Percentiles rank a stretch among this genome's conserved stretches.
These are phyloP conservation scores for Beauveria brongniartii DNA, from an alignment of 2,329 filamentous ascomycete species.

Conservation along the genomic window DNA sequence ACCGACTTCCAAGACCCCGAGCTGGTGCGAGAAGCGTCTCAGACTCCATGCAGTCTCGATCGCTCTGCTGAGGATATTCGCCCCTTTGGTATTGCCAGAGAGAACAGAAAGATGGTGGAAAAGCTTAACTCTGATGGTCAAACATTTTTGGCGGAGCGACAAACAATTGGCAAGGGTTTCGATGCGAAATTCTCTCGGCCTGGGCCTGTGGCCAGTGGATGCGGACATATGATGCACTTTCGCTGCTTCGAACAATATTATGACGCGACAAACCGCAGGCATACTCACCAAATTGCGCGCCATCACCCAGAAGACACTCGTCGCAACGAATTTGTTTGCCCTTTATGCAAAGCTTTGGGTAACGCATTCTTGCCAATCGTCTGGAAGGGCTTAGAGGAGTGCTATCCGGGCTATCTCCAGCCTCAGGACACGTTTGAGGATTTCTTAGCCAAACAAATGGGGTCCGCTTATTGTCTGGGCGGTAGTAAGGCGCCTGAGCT, in stretches of 20 bases:
- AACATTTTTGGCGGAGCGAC: constrained; percentile 63
- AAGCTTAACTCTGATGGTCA: constrained; percentile 69
- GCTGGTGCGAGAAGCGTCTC: constrained; percentile 73
- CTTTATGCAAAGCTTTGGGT: constrained; percentile 90
- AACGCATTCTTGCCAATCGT: constrained; percentile 92
- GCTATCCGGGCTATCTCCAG: constrained; percentile 66
- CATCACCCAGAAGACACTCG: constrained; percentile 80
- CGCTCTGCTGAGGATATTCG: constrained; percentile 73
- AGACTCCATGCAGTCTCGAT: constrained; percentile 75
- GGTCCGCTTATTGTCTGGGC: constrained; percentile 32
- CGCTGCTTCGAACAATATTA: constrained; percentile 90
- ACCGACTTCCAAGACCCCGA: constrained; percentile 77
- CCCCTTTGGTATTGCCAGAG: constrained; percentile 83
- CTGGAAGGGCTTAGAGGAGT: constrained; percentile 87
- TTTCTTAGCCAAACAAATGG: constrained; percentile 57
- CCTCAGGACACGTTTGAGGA: constrained; percentile 53
- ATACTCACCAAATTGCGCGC: constrained; percentile 85
- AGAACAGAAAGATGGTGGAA: constrained; percentile 70
- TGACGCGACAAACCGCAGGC: constrained; percentile 72
- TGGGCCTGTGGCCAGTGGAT: constrained; percentile 82
- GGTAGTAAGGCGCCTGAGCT: constrained; percentile 30
- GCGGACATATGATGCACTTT: constrained; percentile 98
- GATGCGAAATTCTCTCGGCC: constrained; percentile 56
- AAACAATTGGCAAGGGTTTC: constrained; percentile 85
- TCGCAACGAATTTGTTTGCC: constrained; percentile 87